A percentile compares a stretch with the other conserved stretches of the same genome.
Conservation (phyloP, 1,284 basidiomycete genomes). For the Ganoderma sp. region DNA sequence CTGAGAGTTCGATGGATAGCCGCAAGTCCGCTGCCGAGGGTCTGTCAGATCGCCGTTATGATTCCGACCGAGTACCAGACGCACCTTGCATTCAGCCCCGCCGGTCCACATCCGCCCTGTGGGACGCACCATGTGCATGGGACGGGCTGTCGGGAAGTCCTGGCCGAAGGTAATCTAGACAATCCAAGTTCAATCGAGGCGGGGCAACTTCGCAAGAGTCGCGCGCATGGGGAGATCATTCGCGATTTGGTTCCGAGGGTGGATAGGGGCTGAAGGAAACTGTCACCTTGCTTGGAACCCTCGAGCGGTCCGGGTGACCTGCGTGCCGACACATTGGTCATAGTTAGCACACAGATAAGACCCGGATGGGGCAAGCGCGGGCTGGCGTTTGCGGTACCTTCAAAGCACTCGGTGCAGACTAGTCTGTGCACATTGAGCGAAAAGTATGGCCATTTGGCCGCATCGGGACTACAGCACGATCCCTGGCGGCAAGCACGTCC, state of each 20-base stretch:
- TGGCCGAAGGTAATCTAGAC: conserved; percentile 23
- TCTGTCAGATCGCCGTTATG: conserved; percentile 17
- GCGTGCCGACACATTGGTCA: conserved; percentile 29
- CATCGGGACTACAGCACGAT: conserved; percentile 15
- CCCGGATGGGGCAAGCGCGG: conserved; percentile 32
- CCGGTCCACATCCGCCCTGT: conserved; percentile 20
- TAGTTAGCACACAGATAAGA: conserved; percentile 31
- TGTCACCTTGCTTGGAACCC: conserved; percentile 25
- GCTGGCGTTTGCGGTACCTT: conserved; percentile 24
- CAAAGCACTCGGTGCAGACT: conserved; percentile 25
- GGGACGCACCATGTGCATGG: conserved; percentile 3
- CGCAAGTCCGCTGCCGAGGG: conserved; percentile 22
- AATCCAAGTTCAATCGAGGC: conserved; percentile 25
- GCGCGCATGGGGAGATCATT: conserved; percentile 27
- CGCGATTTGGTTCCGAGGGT: conserved; percentile 31
- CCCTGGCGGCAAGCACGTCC: conserved; percentile 11
- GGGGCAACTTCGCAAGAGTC: conserved; percentile 22
- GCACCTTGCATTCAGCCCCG: conserved; percentile 20
- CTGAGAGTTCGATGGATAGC: conserved; percentile 25
- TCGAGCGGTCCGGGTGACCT: conserved; percentile 28
- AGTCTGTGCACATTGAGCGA: conserved; percentile 21
- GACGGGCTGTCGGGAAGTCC: conserved; percentile 5
- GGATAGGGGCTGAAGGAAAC: conserved; percentile 32
- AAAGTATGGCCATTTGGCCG: conserved; percentile 16
- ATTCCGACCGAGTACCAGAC: conserved; percentile 19